phyloP scores from a whole-genome alignment of 148 eudicot species.

The Cornus florida region DNA sequence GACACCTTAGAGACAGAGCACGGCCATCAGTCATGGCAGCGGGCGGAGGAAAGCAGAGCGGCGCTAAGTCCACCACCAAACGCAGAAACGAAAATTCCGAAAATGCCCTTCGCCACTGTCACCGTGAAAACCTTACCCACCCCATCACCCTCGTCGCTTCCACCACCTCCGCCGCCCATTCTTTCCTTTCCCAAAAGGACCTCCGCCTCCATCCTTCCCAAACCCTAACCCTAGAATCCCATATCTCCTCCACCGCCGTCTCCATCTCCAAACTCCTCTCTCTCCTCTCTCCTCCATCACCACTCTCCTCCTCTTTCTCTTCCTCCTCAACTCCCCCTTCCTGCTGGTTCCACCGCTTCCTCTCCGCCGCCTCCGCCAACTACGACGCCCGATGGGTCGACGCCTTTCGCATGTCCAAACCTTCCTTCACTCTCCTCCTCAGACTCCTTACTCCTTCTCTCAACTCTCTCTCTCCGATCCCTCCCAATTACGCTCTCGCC shows the following conservation, averaged over 20 bases:
- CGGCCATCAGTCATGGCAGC: conserved; percentile 17
- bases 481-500: conserved; percentile 57
- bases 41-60: conserved; percentile 16
- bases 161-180: conserved; percentile 52
- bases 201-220: conserved; percentile 69
- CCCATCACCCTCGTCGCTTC: conserved; percentile 44
- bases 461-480: conserved; percentile 35
- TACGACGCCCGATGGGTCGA: conserved; percentile 53
- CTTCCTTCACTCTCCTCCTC: conserved; percentile 58
- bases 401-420: conserved; percentile 64
- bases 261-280: conserved; percentile 39
- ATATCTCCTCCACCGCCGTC: conserved; percentile 42
- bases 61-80: conserved; percentile 9
- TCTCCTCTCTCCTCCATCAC: conserved; percentile 30
- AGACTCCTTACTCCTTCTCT: conserved; percentile 44
- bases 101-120: conserved; percentile 2
- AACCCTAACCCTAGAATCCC: conserved; percentile 57
- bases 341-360: conserved; percentile 69
- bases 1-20: background rate
- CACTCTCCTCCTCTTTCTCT: conserved; percentile 24
- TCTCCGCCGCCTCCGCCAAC: conserved; percentile 30
- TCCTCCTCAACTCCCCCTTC: conserved; percentile 9
- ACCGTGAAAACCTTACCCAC: conserved; percentile 18
- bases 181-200: conserved; percentile 60
- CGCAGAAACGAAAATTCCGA: conserved; percentile 8